Evolutionary conservation across 1,284 basidiomycete genomes (phyloP), one percentile per base, ranked within the genome.

Genomic region (Cryptococcus sp.): DNA sequence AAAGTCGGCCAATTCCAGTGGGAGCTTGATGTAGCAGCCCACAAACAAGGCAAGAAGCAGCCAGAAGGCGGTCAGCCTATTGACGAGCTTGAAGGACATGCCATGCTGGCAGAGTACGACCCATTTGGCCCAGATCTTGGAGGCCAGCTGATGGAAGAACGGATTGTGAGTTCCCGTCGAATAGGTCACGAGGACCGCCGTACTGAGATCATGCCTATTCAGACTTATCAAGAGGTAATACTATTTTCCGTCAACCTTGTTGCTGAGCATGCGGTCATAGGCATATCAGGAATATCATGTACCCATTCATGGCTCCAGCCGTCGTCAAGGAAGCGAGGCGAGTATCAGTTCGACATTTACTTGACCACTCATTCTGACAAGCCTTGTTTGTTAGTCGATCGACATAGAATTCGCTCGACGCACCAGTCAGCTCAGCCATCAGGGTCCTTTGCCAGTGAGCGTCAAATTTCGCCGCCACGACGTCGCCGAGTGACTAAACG

Each of bases 1-100:
- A 51, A 62, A 45, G 46, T 59, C 3, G 51, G 46, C 7, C 57
- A 55, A 39, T 73, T 67, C 54, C 59, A 68, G 45, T 75, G 74
- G 74, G 62, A 74, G 58, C 44, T 54, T 10, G 69, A 71, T 17
- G 45, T 63, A 20, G 52, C 58, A 20, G 60, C 61, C 13, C 51
- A 61, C 22, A 46, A 57, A 23, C 11, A 37, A 10, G 62, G 62
- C 11, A 58, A 52, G 46, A 38, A 54, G 16, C 47, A 39, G 44
- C 1, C 40, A 16, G 52, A 48, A 10, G 34, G 8, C n/a, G 20
- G 22, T 22, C 23, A 39, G n/a, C 15, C 22, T 8, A 34, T 10
- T 34, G 26, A 34, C 15, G 50, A 25, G 23, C 22, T 19, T n/a
- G 55, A 54, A 37, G 11, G 8, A 38, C 52, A 23, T 47, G 43